These are phyloP conservation scores for Dendrobium officinale DNA, from an alignment of 106 monocot species.

Conservation along the genomic window DNA sequence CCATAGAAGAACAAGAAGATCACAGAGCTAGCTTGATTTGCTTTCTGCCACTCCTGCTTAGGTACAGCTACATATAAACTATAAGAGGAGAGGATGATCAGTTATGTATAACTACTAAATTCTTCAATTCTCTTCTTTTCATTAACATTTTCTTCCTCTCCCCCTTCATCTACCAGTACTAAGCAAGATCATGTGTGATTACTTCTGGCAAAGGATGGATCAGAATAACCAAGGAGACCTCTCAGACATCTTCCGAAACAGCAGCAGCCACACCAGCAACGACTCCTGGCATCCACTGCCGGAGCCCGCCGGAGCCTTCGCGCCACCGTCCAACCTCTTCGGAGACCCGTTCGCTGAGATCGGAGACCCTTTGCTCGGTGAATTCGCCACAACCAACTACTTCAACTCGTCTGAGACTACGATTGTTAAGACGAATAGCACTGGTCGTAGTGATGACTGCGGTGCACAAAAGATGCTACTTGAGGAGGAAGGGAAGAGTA, in stretches of 20 bases:
- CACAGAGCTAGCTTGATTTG: no score
- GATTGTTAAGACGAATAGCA: no score
- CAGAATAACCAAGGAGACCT: conserved; percentile 34
- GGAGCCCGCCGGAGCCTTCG: neutral
- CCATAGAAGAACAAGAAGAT: neutral
- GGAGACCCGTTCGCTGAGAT: conserved; percentile 22
- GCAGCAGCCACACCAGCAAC: neutral
- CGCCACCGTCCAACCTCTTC: conserved; percentile 14
- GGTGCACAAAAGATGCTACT: neutral
- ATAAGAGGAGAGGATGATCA: neutral
- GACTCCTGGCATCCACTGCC: conserved; percentile 11
- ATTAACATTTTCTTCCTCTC: neutral
- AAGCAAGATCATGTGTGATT: neutral
- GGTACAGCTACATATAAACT: no score
- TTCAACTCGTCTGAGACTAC: neutral
- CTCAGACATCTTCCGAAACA: conserved; percentile 26
- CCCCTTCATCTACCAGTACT: neutral
- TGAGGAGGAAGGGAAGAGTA: neutral
- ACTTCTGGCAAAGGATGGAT: conserved; percentile 10
- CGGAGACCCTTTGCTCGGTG: conserved; percentile 20
- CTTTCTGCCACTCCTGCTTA: no score
- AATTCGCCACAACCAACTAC: conserved; percentile 11
- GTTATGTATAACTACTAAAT: neutral
- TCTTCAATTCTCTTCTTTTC: neutral
- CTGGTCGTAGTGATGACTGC: no score